Percentiles rank a stretch among this genome's conserved stretches.
phyloP scores from a whole-genome alignment of 441 rosid species.

The Macaranga tanarius region DNA sequence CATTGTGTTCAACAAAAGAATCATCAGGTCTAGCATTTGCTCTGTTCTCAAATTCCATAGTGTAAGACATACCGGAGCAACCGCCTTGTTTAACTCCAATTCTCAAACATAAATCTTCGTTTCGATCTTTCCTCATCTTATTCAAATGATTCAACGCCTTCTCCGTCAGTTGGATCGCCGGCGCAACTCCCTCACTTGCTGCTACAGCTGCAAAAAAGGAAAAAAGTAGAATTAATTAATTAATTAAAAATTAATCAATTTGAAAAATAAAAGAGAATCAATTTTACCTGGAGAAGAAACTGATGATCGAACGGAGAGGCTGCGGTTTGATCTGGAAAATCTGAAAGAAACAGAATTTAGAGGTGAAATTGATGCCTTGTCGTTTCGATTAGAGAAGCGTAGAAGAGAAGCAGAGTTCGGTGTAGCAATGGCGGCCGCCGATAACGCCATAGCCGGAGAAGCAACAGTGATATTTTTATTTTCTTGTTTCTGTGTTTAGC shows the following conservation, averaged over 20 bases:
- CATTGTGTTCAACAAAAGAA: constrained; percentile 69
- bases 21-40: constrained; percentile 75
- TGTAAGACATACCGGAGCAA: constrained; percentile 95
- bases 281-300: constrained; percentile 46
- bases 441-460: constrained; percentile 47
- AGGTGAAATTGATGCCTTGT: constrained; percentile 17
- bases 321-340: constrained; percentile 31
- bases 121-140: constrained; percentile 71
- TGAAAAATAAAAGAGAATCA: background rate
- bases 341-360: constrained; percentile 44
- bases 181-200: constrained; percentile 50
- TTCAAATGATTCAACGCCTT: constrained; percentile 75
- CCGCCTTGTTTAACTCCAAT: constrained; percentile 96
- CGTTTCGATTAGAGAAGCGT: constrained; percentile 20
- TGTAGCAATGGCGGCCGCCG: constrained; percentile 44
- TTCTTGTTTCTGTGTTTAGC: background rate
- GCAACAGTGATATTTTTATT: background rate
- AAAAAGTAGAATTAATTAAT: background rate
- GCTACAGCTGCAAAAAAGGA: constrained; percentile 26
- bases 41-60: constrained; percentile 86
- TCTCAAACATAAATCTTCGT: constrained; percentile 81
- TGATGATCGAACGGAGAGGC: constrained; percentile 52
- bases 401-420: constrained; percentile 38
- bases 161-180: constrained; percentile 74
- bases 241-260: background rate